Conservation (phyloP, 1,284 basidiomycete genomes). For the Leccinum griseonigrum region DNA sequence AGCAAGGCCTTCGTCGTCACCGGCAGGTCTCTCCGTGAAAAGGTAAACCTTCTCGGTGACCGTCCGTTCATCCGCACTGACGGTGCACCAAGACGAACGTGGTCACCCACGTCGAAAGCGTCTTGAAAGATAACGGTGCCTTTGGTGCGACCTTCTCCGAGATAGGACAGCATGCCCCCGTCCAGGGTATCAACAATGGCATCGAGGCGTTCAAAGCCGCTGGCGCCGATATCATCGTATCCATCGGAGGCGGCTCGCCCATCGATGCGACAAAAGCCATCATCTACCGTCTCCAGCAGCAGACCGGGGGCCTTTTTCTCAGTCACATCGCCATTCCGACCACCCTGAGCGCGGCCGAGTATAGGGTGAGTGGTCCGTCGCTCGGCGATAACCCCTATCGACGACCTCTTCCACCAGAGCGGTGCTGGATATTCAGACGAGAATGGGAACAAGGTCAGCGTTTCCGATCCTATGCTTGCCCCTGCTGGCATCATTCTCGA, state of each 20-base stretch:
- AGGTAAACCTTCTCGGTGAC: conserved; percentile 39
- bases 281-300: conserved; percentile 57
- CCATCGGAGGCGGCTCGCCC: conserved; percentile 79
- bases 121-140: conserved; percentile 53
- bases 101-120: conserved; percentile 54
- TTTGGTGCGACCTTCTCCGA: conserved; percentile 70
- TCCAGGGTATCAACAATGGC: conserved; percentile 68
- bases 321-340: conserved; percentile 76
- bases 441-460: conserved; percentile 61
- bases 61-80: conserved; percentile 3
- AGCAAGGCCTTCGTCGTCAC: conserved; percentile 71
- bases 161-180: conserved; percentile 76
- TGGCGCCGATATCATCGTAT: conserved; percentile 65
- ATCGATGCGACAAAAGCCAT: conserved; percentile 77
- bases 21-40: conserved; percentile 62
- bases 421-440: conserved; percentile 78
- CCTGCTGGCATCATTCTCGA: conserved; percentile 77
- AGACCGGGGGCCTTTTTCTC: conserved; percentile 45
- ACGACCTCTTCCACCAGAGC: conserved; percentile 35
- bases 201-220: conserved; percentile 52
- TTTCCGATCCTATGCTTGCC: conserved; percentile 52
- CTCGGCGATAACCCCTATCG: neutral
- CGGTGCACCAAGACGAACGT: conserved; percentile 54
- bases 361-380: conserved; percentile 45
- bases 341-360: conserved; percentile 80